Conservation (phyloP, 306 rosid genomes). For the Fragaria vesca region DNA sequence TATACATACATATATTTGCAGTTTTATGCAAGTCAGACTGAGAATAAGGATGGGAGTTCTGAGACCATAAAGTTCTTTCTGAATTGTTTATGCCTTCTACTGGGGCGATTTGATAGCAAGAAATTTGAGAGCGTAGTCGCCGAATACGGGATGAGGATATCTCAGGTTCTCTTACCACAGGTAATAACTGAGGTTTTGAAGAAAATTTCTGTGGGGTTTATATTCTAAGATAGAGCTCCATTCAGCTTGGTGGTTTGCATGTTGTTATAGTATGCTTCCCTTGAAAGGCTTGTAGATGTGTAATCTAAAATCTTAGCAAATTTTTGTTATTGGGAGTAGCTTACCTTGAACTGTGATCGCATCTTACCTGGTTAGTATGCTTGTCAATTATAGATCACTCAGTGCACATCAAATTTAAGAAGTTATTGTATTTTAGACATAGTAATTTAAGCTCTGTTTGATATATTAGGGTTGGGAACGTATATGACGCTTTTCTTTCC, state of each 20-base stretch:
- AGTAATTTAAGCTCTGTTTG: neutral
- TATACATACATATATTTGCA: constrained; percentile 32
- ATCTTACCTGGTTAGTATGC: neutral
- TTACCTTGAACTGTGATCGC: neutral
- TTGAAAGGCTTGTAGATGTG: too few relatives aligned
- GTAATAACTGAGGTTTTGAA: constrained; percentile 31
- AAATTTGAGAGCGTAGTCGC: constrained; percentile 53
- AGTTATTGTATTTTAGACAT: neutral
- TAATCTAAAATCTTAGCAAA: neutral
- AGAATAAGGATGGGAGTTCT: constrained; percentile 53
- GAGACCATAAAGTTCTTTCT: constrained; percentile 82
- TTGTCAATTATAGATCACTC: neutral
- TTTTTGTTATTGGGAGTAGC: neutral
- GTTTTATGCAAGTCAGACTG: constrained; percentile 56
- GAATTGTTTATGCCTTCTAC: constrained; percentile 78
- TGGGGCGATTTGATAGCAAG: constrained; percentile 76
- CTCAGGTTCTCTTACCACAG: constrained; percentile 72
- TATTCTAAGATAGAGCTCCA: constrained; percentile 2
- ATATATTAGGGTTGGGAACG: neutral
- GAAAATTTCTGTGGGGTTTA: constrained; percentile 21
- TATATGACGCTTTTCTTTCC: neutral
- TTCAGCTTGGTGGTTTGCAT: neutral
- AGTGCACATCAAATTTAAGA: neutral
- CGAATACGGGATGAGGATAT: constrained; percentile 66
- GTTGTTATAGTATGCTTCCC: neutral